Conservation (phyloP, 805 yeast genomes). For the Kodamaea sagamina region DNA sequence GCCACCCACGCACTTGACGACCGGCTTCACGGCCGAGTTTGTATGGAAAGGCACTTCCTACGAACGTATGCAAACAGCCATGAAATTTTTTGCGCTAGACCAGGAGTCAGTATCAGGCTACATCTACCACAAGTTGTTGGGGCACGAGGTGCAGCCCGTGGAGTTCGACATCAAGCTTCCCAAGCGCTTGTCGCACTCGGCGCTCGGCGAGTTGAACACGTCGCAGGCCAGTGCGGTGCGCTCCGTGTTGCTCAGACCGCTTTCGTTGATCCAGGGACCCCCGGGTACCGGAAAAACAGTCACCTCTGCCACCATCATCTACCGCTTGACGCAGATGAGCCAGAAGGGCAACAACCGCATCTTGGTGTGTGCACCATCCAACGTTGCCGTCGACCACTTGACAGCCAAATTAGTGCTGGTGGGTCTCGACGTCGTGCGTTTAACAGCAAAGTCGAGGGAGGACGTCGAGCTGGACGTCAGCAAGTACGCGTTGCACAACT, state of each 20-base stretch:
- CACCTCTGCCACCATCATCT: slow-evolving; percentile 84
- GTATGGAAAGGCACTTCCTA: slow-evolving; percentile 88
- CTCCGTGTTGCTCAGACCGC: slow-evolving; percentile 65
- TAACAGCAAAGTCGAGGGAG: slow-evolving; percentile 77
- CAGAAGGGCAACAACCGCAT: slow-evolving; percentile 45
- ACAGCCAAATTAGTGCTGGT: slow-evolving; percentile 69
- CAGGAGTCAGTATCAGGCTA: slow-evolving; percentile 70
- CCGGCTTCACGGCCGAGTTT: slow-evolving; percentile 79
- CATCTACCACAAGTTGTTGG: slow-evolving; percentile 75
- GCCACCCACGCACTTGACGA: slow-evolving; percentile 54
- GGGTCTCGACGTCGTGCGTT: slow-evolving; percentile 76
- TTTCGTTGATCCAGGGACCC: slow-evolving; percentile 89
- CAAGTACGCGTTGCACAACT: slow-evolving; percentile 56
- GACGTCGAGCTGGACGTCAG: slow-evolving; percentile 69
- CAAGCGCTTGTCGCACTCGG: slow-evolving; percentile 57
- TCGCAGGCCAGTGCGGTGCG: slow-evolving; percentile 82
- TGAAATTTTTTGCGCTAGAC: slow-evolving; percentile 68
- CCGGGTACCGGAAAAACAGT: slow-evolving; percentile 94
- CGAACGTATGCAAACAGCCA: slow-evolving; percentile 79
- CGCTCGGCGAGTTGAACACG: slow-evolving; percentile 56
- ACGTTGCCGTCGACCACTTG: slow-evolving; percentile 91
- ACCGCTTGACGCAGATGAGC: slow-evolving; percentile 65
- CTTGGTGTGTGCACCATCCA: slow-evolving; percentile 92
- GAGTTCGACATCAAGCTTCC: slow-evolving; percentile 67
- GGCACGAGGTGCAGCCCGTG: slow-evolving; percentile 70